Evolutionary conservation across 2,329 filamentous ascomycete genomes (phyloP).

Genomic region (Huntiella savannae): DNA sequence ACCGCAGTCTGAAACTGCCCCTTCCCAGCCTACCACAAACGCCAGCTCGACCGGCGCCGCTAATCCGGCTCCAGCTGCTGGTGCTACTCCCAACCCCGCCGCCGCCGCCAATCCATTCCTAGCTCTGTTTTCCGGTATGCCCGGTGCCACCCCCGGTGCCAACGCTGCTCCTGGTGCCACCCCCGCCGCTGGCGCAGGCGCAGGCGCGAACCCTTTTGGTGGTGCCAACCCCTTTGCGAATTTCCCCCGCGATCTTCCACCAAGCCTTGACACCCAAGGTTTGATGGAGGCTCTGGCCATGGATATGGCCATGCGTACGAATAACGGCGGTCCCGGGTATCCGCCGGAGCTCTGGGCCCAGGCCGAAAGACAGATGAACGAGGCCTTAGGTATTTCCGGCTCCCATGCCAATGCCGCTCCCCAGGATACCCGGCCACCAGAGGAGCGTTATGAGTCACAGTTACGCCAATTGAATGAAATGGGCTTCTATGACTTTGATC

Average conservation of each 20-base stretch:
- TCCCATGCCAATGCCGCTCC: slow-evolving; percentile 27
- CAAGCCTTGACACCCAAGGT: not conserved
- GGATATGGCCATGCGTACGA: slow-evolving; percentile 4
- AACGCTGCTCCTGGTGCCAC: not conserved
- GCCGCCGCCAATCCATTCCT: slow-evolving; percentile 25
- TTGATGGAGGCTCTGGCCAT: slow-evolving; percentile 6
- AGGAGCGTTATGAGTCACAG: slow-evolving; percentile 83
- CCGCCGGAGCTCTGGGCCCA: slow-evolving; percentile 1
- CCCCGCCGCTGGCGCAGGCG: not conserved
- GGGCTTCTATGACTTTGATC: slow-evolving; percentile 94
- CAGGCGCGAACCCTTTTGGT: slow-evolving; percentile 6
- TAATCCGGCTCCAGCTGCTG: slow-evolving; percentile 13
- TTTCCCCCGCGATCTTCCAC: not conserved
- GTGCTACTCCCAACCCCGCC: slow-evolving; percentile 2
- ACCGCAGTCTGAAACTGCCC: slow-evolving; percentile 29
- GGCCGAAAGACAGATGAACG: no score
- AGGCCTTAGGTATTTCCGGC: not conserved
- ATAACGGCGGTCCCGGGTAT: slow-evolving; percentile 11
- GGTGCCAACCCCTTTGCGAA: slow-evolving; percentile 4
- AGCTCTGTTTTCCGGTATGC: slow-evolving; percentile 9
- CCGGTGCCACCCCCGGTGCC: slow-evolving; percentile 14
- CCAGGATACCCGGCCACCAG: slow-evolving; percentile 68
- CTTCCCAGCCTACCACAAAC: slow-evolving; percentile 14
- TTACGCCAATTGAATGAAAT: slow-evolving; percentile 91
- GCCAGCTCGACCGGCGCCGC: slow-evolving; percentile 11